phyloP scores from a whole-genome alignment of 345 rosid species.

The Moricandia moricandioides region DNA sequence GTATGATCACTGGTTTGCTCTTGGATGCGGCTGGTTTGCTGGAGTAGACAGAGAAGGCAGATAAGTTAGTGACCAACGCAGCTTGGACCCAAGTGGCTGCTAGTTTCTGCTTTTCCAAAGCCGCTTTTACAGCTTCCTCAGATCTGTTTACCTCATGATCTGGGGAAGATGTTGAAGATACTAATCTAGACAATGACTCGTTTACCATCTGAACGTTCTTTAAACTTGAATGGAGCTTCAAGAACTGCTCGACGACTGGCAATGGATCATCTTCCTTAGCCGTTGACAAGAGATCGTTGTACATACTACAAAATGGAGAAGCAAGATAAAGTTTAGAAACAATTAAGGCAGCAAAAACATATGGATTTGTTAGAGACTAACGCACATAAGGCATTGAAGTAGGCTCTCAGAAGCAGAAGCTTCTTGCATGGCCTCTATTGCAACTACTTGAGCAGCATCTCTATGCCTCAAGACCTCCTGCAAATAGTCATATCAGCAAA shows the following conservation, averaged over 20 bases:
- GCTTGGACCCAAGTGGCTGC: slow-evolving; percentile 90
- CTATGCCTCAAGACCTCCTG: slow-evolving; percentile 86
- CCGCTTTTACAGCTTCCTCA: slow-evolving; percentile 66
- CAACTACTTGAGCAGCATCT: slow-evolving; percentile 85
- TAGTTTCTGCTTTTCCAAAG: slow-evolving; percentile 58
- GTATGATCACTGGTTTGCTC: slow-evolving; percentile 54
- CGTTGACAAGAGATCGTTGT: slow-evolving; percentile 60
- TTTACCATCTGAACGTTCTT: slow-evolving; percentile 52
- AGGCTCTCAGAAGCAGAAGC: slow-evolving; percentile 88
- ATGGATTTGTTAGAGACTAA: not conserved
- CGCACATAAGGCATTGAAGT: slow-evolving; percentile 84
- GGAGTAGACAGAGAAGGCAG: slow-evolving; percentile 66
- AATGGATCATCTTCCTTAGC: slow-evolving; percentile 89
- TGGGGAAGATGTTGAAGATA: slow-evolving; percentile 44
- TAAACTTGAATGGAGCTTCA: slow-evolving; percentile 65
- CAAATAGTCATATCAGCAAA: not conserved
- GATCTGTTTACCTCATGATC: slow-evolving; percentile 52
- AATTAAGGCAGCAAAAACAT: not conserved
- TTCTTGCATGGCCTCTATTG: slow-evolving; percentile 86
- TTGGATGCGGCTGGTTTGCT: slow-evolving; percentile 44
- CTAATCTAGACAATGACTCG: slow-evolving; percentile 59
- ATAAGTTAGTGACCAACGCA: slow-evolving; percentile 76
- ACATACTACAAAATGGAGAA: slow-evolving; percentile 51
- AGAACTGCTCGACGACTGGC: slow-evolving; percentile 83
- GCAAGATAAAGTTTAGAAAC: slow-evolving; percentile 3